Conservation (phyloP, 257 asterid genomes). For the Datura wrightii region DNA sequence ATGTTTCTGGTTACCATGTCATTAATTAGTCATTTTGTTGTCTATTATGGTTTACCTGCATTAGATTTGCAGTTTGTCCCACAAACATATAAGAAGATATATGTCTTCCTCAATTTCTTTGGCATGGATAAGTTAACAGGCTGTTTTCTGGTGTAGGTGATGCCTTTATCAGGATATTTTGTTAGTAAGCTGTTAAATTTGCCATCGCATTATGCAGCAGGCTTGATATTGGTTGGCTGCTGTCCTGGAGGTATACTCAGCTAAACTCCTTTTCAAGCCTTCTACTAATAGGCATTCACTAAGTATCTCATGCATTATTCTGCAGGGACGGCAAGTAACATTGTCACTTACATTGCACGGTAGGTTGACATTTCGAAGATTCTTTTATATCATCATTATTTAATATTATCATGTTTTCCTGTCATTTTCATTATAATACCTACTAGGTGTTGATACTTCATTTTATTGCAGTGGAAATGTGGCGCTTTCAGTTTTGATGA, state of each 20-base stretch:
- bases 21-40: background rate
- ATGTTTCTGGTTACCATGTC: background rate
- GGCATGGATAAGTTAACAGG: background rate
- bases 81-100: background rate
- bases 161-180: constrained; percentile 84
- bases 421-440: constrained; percentile 30
- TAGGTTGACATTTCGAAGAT: constrained; percentile 36
- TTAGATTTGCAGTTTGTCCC: background rate
- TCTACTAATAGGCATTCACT: constrained; percentile 10
- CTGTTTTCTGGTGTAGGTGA: constrained; percentile 59
- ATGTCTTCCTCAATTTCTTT: background rate
- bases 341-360: constrained; percentile 96
- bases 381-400: background rate
- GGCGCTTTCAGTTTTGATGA: constrained; percentile 96
- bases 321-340: constrained; percentile 93
- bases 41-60: background rate
- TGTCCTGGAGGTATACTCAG: constrained; percentile 87
- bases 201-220: constrained; percentile 94
- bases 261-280: background rate
- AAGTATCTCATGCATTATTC: constrained; percentile 31
- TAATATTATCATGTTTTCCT: background rate
- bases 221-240: constrained; percentile 87
- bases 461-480: constrained; percentile 75
- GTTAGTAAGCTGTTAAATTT: constrained; percentile 85
- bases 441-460: constrained; percentile 41